Conservation (phyloP, 495 filamentous ascomycete species). For the Staphylotrichum tortipilum region DNA sequence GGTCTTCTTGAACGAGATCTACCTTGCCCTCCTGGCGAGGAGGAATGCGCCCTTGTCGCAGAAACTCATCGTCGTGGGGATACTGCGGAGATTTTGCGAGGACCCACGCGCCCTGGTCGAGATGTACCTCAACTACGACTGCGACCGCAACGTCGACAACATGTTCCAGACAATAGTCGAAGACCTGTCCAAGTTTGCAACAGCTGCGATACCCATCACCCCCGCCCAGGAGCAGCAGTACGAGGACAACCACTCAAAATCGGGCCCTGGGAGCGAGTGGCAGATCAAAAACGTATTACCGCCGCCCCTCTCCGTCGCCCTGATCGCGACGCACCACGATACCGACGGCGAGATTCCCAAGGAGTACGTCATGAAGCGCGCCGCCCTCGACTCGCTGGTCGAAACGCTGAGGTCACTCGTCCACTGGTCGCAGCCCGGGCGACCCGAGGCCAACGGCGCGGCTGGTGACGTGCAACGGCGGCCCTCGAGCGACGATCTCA, state of each 20-base stretch:
- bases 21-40: slow-evolving; percentile 85
- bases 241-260: slow-evolving; percentile 63
- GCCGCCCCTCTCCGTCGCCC: slow-evolving; percentile 72
- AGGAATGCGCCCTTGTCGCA: slow-evolving; percentile 78
- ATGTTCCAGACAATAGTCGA: slow-evolving; percentile 95
- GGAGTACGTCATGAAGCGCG: slow-evolving; percentile 81
- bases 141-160: slow-evolving; percentile 89
- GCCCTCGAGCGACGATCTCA: slow-evolving; percentile 62
- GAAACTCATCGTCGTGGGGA: slow-evolving; percentile 81
- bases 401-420: slow-evolving; percentile 82
- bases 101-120: slow-evolving; percentile 89
- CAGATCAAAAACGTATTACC: slow-evolving; percentile 74
- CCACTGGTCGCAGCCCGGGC: slow-evolving; percentile 78
- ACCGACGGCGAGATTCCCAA: slow-evolving; percentile 61
- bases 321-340: slow-evolving; percentile 52
- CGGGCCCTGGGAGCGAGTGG: slow-evolving; percentile 58
- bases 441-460: slow-evolving; percentile 48
- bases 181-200: slow-evolving; percentile 77
- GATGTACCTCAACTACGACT: slow-evolving; percentile 97
- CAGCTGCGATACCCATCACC: slow-evolving; percentile 63
- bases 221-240: slow-evolving; percentile 73
- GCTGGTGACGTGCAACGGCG: slow-evolving; percentile 47
- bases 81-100: slow-evolving; percentile 72
- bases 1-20: slow-evolving; percentile 96
- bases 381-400: slow-evolving; percentile 79